These are phyloP conservation scores for Erodium chrysanthum DNA, from an alignment of 441 rosid species.

Conservation along the genomic window DNA sequence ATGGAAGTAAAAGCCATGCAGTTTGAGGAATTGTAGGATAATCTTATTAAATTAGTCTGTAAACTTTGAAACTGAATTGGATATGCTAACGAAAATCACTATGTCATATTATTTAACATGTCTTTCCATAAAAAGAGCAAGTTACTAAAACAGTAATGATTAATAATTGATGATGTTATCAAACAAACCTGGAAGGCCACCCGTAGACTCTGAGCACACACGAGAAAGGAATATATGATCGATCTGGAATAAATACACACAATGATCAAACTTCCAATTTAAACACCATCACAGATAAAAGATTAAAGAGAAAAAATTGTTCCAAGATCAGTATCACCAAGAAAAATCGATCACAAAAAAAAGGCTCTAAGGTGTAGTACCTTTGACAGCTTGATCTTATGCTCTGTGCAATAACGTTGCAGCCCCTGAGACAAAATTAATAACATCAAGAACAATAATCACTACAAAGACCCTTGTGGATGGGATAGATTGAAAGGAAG, in stretches of 20 bases:
- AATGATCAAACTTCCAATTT: background rate
- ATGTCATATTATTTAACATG: background rate
- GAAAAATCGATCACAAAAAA: background rate
- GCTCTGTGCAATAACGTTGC: slow-evolving; percentile 90
- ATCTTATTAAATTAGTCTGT: background rate
- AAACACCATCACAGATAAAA: background rate
- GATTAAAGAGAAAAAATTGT: background rate
- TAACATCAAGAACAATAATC: background rate
- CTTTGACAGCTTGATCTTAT: slow-evolving; percentile 85
- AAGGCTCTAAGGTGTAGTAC: slow-evolving; percentile 19
- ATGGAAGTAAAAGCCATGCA: slow-evolving; percentile 6
- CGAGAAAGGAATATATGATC: slow-evolving; percentile 89
- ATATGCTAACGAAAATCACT: background rate
- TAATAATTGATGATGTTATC: background rate
- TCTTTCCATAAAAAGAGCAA: background rate
- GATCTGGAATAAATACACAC: slow-evolving; percentile 40
- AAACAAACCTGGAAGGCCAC: slow-evolving; percentile 81
- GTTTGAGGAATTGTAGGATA: background rate
- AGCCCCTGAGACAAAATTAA: slow-evolving; percentile 48
- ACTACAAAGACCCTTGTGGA: background rate
- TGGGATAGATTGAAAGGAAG: background rate
- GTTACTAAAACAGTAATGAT: background rate
- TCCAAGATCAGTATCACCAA: background rate
- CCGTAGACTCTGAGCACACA: slow-evolving; percentile 88
- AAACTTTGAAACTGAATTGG: background rate